phyloP scores from a whole-genome alignment of 768 basidiomycete genomes.

The Boletales sp. region DNA sequence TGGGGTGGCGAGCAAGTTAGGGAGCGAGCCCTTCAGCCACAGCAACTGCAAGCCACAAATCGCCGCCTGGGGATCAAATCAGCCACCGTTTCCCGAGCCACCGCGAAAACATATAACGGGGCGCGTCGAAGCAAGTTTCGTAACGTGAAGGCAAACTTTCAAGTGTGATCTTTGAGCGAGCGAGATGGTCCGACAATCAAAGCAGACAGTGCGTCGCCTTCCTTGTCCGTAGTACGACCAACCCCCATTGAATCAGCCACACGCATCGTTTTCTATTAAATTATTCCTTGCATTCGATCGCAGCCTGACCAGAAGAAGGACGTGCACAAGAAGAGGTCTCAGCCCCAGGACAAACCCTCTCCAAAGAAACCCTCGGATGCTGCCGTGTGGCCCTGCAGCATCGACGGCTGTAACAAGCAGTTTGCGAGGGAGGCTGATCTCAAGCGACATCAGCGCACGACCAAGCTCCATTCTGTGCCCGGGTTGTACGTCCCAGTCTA shows the following conservation, averaged over 20 bases:
- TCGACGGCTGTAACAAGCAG: conserved; percentile 77
- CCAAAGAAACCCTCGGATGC: conserved; percentile 50
- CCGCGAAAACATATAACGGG: conserved; percentile 11
- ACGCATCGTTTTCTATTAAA: conserved; percentile 3
- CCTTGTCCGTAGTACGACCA: conserved; percentile 5
- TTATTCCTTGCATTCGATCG: conserved; percentile 1
- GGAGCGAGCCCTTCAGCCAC: conserved; percentile 9
- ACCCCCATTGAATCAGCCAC: conserved; percentile 22
- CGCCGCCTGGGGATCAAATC: conserved; percentile 22
- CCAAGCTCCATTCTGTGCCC: conserved; percentile 71
- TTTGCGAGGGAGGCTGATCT: conserved; percentile 81
- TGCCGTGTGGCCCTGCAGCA: conserved; percentile 74
- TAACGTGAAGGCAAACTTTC: neutral
- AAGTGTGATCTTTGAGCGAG: conserved; percentile 20
- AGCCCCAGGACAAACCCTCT: conserved; percentile 41
- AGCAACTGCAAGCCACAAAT: conserved; percentile 22
- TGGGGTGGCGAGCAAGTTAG: neutral
- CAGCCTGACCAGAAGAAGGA: conserved; percentile 44
- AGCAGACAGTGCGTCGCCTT: conserved; percentile 31
- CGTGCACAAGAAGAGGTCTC: conserved; percentile 35
- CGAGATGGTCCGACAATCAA: conserved; percentile 31
- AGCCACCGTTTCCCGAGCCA: conserved; percentile 25
- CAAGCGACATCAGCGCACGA: conserved; percentile 78
- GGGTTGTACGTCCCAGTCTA: conserved; percentile 51
- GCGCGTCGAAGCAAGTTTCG: neutral